These are phyloP conservation scores for Didymella glomerata DNA, from an alignment of 2,329 filamentous ascomycete species.

Conservation along the genomic window DNA sequence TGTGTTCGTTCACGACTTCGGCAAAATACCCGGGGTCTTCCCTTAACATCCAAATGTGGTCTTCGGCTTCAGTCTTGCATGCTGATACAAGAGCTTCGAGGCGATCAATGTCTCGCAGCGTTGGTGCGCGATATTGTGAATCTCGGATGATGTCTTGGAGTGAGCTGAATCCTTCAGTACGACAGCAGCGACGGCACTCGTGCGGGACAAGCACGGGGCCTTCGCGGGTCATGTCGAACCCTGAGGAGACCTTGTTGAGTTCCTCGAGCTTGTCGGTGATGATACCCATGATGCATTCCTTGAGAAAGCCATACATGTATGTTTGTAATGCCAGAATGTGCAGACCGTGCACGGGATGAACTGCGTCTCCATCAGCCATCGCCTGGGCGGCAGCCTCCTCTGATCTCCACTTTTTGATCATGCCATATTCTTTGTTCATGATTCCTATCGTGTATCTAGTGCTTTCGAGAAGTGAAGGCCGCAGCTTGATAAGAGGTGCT, in stretches of 20 bases:
- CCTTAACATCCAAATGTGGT: slow-evolving; percentile 55
- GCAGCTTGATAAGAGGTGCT: slow-evolving; percentile 39
- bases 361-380: not conserved
- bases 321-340: not conserved
- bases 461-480: not conserved
- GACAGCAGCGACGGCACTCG: not conserved
- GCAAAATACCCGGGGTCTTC: slow-evolving; percentile 61
- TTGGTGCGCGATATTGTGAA: slow-evolving; percentile 62
- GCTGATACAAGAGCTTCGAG: slow-evolving; percentile 52
- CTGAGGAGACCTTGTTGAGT: not conserved
- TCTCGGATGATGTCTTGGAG: slow-evolving; percentile 46
- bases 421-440: not conserved
- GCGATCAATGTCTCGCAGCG: slow-evolving; percentile 56
- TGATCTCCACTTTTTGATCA: not conserved
- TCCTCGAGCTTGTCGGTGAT: not conserved
- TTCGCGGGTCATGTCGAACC: not conserved
- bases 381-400: not conserved
- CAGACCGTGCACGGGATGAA: not conserved
- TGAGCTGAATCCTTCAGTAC: not conserved
- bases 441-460: slow-evolving; percentile 4
- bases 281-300: not conserved
- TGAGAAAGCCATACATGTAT: not conserved
- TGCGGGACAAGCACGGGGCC: not conserved
- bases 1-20: slow-evolving; percentile 46
- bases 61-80: slow-evolving; percentile 16